phyloP scores from a whole-genome alignment of 257 asterid genomes.

The Orobanche coerulescens region DNA sequence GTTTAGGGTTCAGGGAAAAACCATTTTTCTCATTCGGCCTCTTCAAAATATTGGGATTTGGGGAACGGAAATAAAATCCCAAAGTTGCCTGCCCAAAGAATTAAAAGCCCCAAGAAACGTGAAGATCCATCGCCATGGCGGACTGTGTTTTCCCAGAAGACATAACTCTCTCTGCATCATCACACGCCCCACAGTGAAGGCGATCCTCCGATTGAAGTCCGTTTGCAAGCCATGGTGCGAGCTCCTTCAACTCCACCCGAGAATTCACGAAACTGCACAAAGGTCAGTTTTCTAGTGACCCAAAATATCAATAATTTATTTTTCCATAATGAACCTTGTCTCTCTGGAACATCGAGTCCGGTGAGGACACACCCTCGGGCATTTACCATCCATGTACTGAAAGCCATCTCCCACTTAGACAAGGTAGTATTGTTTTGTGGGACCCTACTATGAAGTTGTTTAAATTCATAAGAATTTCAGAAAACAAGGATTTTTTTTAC shows the following conservation, averaged over 20 bases:
- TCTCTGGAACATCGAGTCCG: neutral
- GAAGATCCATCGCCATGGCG: no score
- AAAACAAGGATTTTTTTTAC: neutral
- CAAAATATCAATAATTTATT: neutral
- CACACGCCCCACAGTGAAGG: neutral
- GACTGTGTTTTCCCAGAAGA: neutral
- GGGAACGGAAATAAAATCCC: no score
- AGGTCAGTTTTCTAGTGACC: neutral
- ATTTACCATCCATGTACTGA: neutral
- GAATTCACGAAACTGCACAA: neutral
- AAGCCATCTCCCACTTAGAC: neutral
- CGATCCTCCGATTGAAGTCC: neutral
- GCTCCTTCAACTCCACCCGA: neutral
- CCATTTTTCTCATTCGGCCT: no score
- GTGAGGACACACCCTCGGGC: neutral
- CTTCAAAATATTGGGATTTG: no score
- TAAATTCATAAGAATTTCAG: neutral
- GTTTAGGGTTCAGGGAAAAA: no score
- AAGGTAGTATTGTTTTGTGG: neutral
- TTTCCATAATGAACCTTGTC: neutral
- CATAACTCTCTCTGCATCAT: neutral
- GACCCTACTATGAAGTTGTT: neutral
- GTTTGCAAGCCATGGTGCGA: neutral
- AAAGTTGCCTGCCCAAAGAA: no score
- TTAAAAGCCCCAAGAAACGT: no score